These are phyloP conservation scores for Penicillium sp. DNA, from an alignment of 2,329 filamentous ascomycete species.

Conservation along the genomic window DNA sequence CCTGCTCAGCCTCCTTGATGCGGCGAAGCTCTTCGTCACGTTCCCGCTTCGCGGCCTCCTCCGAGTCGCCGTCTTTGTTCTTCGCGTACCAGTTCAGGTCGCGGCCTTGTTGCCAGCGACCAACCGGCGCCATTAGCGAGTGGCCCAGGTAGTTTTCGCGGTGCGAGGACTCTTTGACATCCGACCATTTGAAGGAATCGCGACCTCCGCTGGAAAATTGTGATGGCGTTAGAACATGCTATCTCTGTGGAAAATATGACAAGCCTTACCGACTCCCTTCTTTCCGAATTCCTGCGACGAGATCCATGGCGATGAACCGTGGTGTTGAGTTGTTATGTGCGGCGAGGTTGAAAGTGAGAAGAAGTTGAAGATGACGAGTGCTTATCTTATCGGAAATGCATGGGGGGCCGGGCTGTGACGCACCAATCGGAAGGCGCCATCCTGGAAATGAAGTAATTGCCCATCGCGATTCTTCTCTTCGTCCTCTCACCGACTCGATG, in stretches of 20 bases:
- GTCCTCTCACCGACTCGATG: neutral
- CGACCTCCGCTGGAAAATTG: conserved; percentile 63
- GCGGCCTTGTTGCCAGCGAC: conserved; percentile 81
- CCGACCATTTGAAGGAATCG: conserved; percentile 94
- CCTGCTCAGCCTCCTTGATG: conserved; percentile 88
- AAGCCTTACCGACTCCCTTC: conserved; percentile 65
- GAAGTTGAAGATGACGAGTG: neutral
- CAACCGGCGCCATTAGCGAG: conserved; percentile 85
- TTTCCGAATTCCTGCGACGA: conserved; percentile 88
- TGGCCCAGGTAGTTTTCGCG: conserved; percentile 91
- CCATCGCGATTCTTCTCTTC: neutral
- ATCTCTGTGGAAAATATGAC: neutral
- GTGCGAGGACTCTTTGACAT: conserved; percentile 79
- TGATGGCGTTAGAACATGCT: conserved; percentile 11
- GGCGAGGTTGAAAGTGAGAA: conserved; percentile 3
- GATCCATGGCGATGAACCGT: conserved; percentile 64
- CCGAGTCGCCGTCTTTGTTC: conserved; percentile 45
- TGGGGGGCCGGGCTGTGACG: neutral
- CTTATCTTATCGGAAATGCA: conserved; percentile 6
- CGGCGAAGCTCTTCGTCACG: conserved; percentile 72
- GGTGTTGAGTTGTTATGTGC: neutral
- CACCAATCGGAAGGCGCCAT: neutral
- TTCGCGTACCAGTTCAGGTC: conserved; percentile 65
- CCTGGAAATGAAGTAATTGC: neutral
- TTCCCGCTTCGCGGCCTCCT: conserved; percentile 50